Evolutionary conservation across 495 filamentous ascomycete species (phyloP), one percentile per base, ranked within the genome.

Genomic region (Cenococcum geophilum): DNA sequence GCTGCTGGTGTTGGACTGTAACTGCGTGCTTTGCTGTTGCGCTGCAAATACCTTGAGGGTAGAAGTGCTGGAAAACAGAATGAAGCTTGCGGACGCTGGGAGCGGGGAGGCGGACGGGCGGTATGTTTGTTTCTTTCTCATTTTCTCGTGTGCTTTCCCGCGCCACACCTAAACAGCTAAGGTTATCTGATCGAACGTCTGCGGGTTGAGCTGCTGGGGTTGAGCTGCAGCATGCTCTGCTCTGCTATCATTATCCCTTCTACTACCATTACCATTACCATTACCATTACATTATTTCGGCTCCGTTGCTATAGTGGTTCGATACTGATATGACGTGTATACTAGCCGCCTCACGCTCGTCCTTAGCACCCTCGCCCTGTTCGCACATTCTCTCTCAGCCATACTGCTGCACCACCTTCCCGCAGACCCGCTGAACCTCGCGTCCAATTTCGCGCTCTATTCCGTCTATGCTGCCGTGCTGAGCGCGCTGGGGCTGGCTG

Each of bases 401-500:
- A n/a, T 59, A 4, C 43, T 42, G 1, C 58, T 61, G 1, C 50
- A 55, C 18, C 45, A 61, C 34, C 18, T 61, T 18, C 58, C 58
- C 34, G 34, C 49, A 21, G 58, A 61, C 42, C 50, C 58, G 5
- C 40, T 54, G 16, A 47, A 60, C 51, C 57, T 60, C 36, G 45
- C 57, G 8, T 42, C 22, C 14, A 60, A 35, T 23, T 51, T 57
- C 57, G 56, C 51, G 0, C 48, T 65, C 45, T 67, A 67, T 52
- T 58, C 60, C 35, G 16, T 52, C 18, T 49, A 59, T 2, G 64
- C 67, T 18, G 50, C 47, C 5, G 54, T 14, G 20, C 45, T 61
- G 34, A 62, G 63, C 34, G 11, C 62, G 0, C 16, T 55, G 1
- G 67, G 67, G 11, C 14, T 66, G 1, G 35, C 64, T 5, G 67